Evolutionary conservation across 2,329 filamentous ascomycete genomes (phyloP).

Genomic region (Ophiostoma sp.): DNA sequence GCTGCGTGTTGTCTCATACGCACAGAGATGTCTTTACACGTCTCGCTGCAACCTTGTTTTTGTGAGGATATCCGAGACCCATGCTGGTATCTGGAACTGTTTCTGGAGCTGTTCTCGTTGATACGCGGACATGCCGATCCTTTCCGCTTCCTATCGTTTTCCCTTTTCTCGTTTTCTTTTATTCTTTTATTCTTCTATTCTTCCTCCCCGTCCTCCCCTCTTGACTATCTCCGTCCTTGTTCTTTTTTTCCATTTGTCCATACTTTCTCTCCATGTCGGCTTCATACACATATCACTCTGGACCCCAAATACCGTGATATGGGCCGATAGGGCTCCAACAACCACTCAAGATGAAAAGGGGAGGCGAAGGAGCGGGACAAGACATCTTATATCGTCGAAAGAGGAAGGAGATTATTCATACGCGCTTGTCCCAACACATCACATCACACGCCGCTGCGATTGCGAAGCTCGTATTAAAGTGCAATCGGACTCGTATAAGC

Average conservation of each 20-base stretch:
- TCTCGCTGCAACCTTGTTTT: background rate
- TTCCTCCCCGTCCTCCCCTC: too few relatives aligned
- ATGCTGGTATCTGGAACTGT: background rate
- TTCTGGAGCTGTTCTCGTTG: background rate
- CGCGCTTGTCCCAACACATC: background rate
- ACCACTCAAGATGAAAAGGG: background rate
- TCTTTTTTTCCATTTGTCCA: background rate
- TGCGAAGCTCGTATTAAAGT: slow-evolving; percentile 1
- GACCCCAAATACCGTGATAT: slow-evolving; percentile 9
- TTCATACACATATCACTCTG: background rate
- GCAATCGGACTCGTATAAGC: background rate
- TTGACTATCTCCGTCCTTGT: background rate
- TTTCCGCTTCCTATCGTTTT: background rate
- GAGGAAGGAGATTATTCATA: background rate
- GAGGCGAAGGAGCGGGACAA: background rate
- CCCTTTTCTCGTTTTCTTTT: background rate
- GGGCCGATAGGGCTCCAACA: slow-evolving; percentile 8
- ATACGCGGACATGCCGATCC: background rate
- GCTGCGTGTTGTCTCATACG: background rate
- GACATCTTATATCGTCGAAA: slow-evolving; percentile 1
- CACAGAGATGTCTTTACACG: background rate
- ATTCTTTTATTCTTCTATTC: background rate
- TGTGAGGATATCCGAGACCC: background rate
- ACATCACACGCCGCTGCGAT: background rate
- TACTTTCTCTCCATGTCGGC: background rate